phyloP scores from a whole-genome alignment of 2,329 filamentous ascomycete genomes.

The Ambrosiella beaveri region DNA sequence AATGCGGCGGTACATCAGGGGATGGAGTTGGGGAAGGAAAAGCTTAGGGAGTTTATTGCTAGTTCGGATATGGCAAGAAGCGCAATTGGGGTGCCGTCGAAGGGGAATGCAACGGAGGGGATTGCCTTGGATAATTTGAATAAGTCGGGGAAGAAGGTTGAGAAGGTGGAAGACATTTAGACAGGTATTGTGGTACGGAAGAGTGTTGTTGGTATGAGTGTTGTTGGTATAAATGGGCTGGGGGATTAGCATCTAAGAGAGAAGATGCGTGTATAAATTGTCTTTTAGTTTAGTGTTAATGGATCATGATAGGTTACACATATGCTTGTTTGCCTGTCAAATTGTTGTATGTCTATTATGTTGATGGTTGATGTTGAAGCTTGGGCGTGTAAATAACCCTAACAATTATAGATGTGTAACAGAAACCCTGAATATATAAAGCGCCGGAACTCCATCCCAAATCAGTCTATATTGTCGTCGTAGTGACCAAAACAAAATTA shows the following conservation, averaged over 20 bases:
- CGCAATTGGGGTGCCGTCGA: conserved; percentile 56
- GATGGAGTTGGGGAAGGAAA: conserved; percentile 78
- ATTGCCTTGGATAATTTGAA: conserved; percentile 45
- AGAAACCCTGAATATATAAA: neutral
- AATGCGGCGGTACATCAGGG: conserved; percentile 79
- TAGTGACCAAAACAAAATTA: neutral
- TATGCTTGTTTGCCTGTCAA: neutral
- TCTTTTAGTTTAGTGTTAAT: no score
- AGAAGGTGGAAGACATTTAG: conserved; percentile 41
- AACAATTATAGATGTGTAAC: neutral
- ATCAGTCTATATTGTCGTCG: neutral
- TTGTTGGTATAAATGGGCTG: neutral
- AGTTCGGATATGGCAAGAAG: conserved; percentile 70
- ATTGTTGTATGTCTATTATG: neutral
- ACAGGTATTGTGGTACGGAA: neutral
- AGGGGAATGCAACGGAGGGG: conserved; percentile 19
- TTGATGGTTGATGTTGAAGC: neutral
- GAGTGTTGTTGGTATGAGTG: neutral
- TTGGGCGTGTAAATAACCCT: neutral
- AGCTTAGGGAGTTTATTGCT: conserved; percentile 76
- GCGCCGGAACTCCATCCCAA: conserved; percentile 1
- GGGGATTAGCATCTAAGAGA: neutral
- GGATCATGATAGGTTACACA: no score
- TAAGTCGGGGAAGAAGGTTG: conserved; percentile 36
- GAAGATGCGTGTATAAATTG: neutral